A percentile compares a stretch with the other conserved stretches of the same genome.
Conservation (phyloP, 2,329 filamentous ascomycete genomes). For the Lanzia echinophila region DNA sequence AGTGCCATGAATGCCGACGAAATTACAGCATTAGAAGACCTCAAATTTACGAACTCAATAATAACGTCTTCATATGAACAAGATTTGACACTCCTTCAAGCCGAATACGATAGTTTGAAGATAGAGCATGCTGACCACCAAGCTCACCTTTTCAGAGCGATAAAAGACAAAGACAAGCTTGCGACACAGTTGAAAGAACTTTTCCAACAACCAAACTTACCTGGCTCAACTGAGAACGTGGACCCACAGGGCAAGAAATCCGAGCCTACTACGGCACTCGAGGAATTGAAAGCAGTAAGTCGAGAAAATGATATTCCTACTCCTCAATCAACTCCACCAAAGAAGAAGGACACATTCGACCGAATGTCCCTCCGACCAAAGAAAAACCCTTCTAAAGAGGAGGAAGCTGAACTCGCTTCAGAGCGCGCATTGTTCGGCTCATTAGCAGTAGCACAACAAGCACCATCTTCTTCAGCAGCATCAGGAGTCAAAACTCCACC, state of each 20-base stretch:
- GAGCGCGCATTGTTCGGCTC: slow-evolving; percentile 4
- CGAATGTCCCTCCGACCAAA: background rate
- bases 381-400: too few relatives aligned
- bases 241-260: slow-evolving; percentile 4
- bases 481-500: background rate
- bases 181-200: slow-evolving; percentile 41
- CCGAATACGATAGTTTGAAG: slow-evolving; percentile 42
- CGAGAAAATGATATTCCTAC: slow-evolving; percentile 1
- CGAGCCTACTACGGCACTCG: slow-evolving; percentile 34
- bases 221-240: background rate
- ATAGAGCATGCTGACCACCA: slow-evolving; percentile 51
- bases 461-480: background rate
- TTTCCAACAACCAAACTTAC: slow-evolving; percentile 9
- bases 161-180: slow-evolving; percentile 54
- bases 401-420: slow-evolving; percentile 1
- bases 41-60: slow-evolving; percentile 53
- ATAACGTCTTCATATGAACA: slow-evolving; percentile 51
- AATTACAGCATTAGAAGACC: slow-evolving; percentile 47
- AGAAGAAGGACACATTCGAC: slow-evolving; percentile 2
- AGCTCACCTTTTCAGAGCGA: slow-evolving; percentile 51
- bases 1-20: slow-evolving; percentile 49
- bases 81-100: slow-evolving; percentile 50
- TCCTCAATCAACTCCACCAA: background rate
- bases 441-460: slow-evolving; percentile 7
- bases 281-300: slow-evolving; percentile 53